Base-by-base conservation (phyloP, 23 red algal genomes). In the Gracilaria domingensis region DNA sequence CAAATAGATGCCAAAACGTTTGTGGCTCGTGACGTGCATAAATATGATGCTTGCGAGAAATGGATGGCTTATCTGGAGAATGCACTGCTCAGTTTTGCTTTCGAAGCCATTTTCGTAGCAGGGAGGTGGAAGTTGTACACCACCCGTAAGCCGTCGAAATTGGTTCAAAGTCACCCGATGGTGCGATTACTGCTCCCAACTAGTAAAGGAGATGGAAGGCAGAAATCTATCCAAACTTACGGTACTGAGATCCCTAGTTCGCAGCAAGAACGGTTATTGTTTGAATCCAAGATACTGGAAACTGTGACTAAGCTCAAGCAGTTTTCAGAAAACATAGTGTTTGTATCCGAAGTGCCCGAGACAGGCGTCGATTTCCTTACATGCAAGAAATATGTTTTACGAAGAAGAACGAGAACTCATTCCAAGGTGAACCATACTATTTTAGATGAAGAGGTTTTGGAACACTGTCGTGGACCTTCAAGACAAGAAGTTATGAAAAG, bases 321-420 rank as follows among this genome's bases (percentile, higher is more conserved):
- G 33, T 18, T 67, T 16, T 33, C 62, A 67, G 33, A 67, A 12
- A 67, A 21, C 8, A 36, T 67, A 12, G 62, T 32, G 2, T 35
- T 67, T 33, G 62, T 67, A 36, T 67, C 62, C 2, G 62, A 67
- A 34, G 33, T 67, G 26, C 62, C 24, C 33, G 62, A 12, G 8
- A 29, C 33, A 2, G 62, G 62, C 14, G 28, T 21, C 8, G 33
- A 36, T 2, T 29, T 28, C 11, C 62, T 28, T 29, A 34, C 24
- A 33, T 67, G 62, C 14, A 36, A 67, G 62, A 67, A 67, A 32
- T 67, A 67, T 35, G 26, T 67, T 1, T 67, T 55, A 55, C 51
- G 51, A 20, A 55, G 51, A 55, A 55, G 51, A 55, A 55, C 1
- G 51, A 55, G 18, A 14, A 16, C 17, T 14, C 9, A 17, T 55